Percentiles rank a stretch among this genome's conserved stretches.
Conservation (phyloP, 306 rosid species). For the Fagus sylvatica region DNA sequence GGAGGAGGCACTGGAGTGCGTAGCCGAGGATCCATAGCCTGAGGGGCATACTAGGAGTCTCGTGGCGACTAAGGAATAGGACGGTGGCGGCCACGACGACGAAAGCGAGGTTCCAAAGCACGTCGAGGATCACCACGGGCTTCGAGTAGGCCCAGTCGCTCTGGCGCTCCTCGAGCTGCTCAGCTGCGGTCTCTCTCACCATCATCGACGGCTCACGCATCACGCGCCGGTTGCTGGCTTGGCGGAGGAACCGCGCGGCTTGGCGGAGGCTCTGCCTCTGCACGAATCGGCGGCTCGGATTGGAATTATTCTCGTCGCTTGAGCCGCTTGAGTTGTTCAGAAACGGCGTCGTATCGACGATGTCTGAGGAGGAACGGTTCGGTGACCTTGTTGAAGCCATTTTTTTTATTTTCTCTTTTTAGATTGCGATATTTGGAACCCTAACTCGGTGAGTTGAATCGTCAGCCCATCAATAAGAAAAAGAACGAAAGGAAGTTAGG, state of each 20-base stretch:
- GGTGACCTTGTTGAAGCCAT: conserved; percentile 74
- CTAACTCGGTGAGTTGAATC: conserved; percentile 25
- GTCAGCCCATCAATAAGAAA: conserved; percentile 28
- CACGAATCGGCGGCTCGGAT: conserved; percentile 51
- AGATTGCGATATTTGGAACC: conserved; percentile 15
- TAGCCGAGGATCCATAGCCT: conserved; percentile 84
- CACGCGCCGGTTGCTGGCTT: conserved; percentile 78
- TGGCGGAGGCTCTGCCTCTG: conserved; percentile 82
- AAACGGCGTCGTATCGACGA: conserved; percentile 73
- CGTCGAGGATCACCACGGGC: conserved; percentile 83
- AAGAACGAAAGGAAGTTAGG: background rate
- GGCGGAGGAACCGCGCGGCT: conserved; percentile 86
- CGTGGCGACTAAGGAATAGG: conserved; percentile 53
- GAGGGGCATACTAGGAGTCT: conserved; percentile 73
- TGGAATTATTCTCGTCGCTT: conserved; percentile 49
- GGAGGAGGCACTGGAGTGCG: conserved; percentile 74
- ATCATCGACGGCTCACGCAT: conserved; percentile 95
- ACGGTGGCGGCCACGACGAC: conserved; percentile 62
- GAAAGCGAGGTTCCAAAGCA: conserved; percentile 83
- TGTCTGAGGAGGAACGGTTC: conserved; percentile 63
- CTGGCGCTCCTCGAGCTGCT: conserved; percentile 92
- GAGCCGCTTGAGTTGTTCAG: conserved; percentile 51
- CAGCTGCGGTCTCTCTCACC: conserved; percentile 93
- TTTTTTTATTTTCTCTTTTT: background rate
- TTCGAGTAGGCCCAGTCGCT: conserved; percentile 98